These are phyloP conservation scores for Lanmaoa rubissima DNA, from an alignment of 768 basidiomycete species.

Conservation along the genomic window DNA sequence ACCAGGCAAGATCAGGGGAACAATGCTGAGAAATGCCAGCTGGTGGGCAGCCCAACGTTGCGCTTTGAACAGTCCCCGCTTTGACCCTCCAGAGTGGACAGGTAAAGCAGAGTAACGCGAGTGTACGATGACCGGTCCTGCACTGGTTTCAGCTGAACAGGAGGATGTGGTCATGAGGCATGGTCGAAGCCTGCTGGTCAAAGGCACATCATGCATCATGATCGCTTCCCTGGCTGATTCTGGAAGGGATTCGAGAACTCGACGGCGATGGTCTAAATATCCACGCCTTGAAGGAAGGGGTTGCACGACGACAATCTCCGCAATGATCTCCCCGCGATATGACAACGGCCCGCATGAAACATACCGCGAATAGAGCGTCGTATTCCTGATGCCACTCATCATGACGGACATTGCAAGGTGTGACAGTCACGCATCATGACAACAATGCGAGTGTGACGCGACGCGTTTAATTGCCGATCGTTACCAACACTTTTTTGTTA, in stretches of 20 bases:
- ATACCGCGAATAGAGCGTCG: not conserved
- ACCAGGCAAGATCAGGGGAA: constrained; percentile 13
- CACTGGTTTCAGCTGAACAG: constrained; percentile 15
- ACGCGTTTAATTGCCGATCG: not conserved
- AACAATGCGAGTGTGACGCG: constrained; percentile 11
- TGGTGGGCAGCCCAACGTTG: not conserved
- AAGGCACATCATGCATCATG: constrained; percentile 2
- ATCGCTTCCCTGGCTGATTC: not conserved
- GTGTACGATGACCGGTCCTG: not conserved
- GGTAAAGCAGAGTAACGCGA: not conserved
- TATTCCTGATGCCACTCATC: not conserved
- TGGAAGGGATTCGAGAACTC: constrained; percentile 6
- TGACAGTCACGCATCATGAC: constrained; percentile 7
- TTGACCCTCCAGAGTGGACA: constrained; percentile 6
- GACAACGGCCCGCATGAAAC: not conserved
- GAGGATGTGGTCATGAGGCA: constrained; percentile 15
- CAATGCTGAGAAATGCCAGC: constrained; percentile 19
- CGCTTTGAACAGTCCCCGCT: constrained; percentile 11
- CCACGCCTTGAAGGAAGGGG: not conserved
- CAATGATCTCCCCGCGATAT: not conserved
- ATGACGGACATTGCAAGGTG: not conserved
- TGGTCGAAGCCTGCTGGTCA: constrained; percentile 1
- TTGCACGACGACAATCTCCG: constrained; percentile 23
- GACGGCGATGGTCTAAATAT: not conserved
- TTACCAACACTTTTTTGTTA: too few species aligned